Evolutionary conservation across 2,329 filamentous ascomycete genomes (phyloP).

Genomic region (Paraphaeosphaeria sporulosa): DNA sequence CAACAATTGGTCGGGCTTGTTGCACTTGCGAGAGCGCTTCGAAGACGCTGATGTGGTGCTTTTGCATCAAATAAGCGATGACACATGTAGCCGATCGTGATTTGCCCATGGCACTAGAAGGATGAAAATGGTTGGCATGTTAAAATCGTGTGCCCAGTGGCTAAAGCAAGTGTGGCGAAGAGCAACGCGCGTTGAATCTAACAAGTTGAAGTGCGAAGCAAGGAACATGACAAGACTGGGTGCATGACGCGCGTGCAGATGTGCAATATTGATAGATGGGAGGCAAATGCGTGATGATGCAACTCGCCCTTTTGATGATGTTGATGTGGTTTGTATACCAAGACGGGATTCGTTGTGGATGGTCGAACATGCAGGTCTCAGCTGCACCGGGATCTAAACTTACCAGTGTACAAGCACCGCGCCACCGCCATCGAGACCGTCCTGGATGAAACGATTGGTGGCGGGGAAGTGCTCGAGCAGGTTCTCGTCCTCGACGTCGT

Average conservation of each 20-base stretch:
- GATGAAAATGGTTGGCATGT: conserved; percentile 42
- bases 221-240: conserved; percentile 19
- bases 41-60: conserved; percentile 58
- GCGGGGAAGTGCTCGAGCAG: conserved; percentile 80
- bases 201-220: conserved; percentile 24
- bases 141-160: conserved; percentile 32
- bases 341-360: conserved; percentile 30
- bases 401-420: conserved; percentile 76
- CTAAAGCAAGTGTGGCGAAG: conserved; percentile 42
- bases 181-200: conserved; percentile 41
- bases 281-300: conserved; percentile 15
- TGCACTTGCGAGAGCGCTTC: conserved; percentile 76
- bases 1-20: conserved; percentile 75
- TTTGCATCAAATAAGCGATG: conserved; percentile 81
- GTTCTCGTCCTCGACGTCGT: conserved; percentile 91
- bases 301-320: conserved; percentile 6
- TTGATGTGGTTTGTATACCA: conserved; percentile 46
- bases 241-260: conserved; percentile 33
- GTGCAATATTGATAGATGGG: conserved; percentile 7
- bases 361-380: conserved; percentile 43
- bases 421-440: conserved; percentile 69
- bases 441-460: conserved; percentile 83
- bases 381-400: conserved; percentile 52
- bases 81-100: conserved; percentile 87
- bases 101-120: conserved; percentile 87